A percentile compares a stretch with the other conserved stretches of the same genome.
Evolutionary conservation across 1,139 yeast species (phyloP).

Genomic region (Geotrichum aggregatum): DNA sequence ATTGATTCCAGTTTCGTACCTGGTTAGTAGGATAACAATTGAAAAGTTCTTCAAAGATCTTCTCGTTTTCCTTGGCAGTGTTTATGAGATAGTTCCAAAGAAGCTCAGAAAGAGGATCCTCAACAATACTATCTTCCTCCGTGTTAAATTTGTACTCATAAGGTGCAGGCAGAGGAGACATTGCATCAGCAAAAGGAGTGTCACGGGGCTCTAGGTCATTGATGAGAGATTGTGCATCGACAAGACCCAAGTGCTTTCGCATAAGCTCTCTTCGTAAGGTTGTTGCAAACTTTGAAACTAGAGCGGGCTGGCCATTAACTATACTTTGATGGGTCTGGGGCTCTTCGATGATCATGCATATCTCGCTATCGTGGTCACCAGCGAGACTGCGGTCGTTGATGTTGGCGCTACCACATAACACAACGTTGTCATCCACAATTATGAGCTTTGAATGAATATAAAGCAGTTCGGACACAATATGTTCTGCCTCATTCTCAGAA

Average conservation of each 20-base stretch:
- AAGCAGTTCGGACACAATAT: constrained; percentile 24
- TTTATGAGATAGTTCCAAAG: constrained; percentile 20
- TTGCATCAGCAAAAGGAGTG: constrained; percentile 5
- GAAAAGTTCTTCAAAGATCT: constrained; percentile 23
- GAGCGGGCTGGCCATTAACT: constrained; percentile 18
- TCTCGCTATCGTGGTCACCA: constrained; percentile 25
- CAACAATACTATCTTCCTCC: constrained; percentile 21
- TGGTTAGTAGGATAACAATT: constrained; percentile 22
- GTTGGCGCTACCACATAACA: constrained; percentile 24
- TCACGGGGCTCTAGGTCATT: constrained; percentile 4
- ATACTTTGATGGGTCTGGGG: constrained; percentile 13
- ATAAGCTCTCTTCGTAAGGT: constrained; percentile 21
- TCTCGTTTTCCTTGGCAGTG: constrained; percentile 19
- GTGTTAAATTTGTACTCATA: constrained; percentile 21
- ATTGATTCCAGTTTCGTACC: constrained; percentile 21
- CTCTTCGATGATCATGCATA: constrained; percentile 24
- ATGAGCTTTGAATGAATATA: constrained; percentile 25
- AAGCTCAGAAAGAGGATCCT: constrained; percentile 21
- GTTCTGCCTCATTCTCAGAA: constrained; percentile 20
- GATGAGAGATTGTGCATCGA: constrained; percentile 12
- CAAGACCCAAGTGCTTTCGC: constrained; percentile 23
- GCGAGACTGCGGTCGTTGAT: constrained; percentile 23
- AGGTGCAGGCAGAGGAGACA: constrained; percentile 20
- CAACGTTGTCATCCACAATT: constrained; percentile 24
- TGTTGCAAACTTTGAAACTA: constrained; percentile 23